Conservation (phyloP, 2,329 filamentous ascomycete genomes). For the Botryotinia calthae region DNA sequence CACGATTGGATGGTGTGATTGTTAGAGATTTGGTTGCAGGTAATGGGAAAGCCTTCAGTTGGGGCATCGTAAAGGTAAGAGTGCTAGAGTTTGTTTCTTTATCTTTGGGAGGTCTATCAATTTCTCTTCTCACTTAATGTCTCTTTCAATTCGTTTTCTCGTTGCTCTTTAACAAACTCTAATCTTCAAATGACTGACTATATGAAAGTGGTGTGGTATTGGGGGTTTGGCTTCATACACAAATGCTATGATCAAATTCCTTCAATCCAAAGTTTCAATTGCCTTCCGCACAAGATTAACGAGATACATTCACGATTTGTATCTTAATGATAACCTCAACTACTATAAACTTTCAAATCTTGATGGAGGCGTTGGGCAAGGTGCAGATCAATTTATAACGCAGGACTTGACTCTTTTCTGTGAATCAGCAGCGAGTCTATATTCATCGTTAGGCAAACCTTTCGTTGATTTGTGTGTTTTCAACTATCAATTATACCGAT, state of each 20-base stretch:
- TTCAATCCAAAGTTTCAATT: conserved; percentile 97
- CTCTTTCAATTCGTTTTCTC: conserved; percentile 14
- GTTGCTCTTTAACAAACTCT: background rate
- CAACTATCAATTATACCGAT: conserved; percentile 94
- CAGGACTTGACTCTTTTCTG: conserved; percentile 97
- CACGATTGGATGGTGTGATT: conserved; percentile 90
- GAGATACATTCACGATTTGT: conserved; percentile 94
- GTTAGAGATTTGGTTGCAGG: conserved; percentile 95
- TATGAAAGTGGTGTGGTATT: conserved; percentile 76
- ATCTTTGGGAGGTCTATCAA: background rate
- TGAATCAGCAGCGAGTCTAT: conserved; percentile 83
- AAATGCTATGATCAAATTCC: conserved; percentile 98
- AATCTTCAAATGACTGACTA: conserved; percentile 1
- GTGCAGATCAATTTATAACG: conserved; percentile 95
- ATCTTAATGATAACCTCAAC: conserved; percentile 89
- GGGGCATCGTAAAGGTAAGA: conserved; percentile 76
- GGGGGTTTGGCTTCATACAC: conserved; percentile 94
- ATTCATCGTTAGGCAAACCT: conserved; percentile 96
- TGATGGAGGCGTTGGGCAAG: conserved; percentile 87
- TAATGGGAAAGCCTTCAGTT: conserved; percentile 82
- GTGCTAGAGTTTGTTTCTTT: background rate
- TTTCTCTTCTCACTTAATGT: background rate
- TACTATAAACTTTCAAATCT: conserved; percentile 95
- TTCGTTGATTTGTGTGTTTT: conserved; percentile 97
- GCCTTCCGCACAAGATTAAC: conserved; percentile 94